Conservation (phyloP, 164 flowering plant genomes). For the Magnolia changhungtana region DNA sequence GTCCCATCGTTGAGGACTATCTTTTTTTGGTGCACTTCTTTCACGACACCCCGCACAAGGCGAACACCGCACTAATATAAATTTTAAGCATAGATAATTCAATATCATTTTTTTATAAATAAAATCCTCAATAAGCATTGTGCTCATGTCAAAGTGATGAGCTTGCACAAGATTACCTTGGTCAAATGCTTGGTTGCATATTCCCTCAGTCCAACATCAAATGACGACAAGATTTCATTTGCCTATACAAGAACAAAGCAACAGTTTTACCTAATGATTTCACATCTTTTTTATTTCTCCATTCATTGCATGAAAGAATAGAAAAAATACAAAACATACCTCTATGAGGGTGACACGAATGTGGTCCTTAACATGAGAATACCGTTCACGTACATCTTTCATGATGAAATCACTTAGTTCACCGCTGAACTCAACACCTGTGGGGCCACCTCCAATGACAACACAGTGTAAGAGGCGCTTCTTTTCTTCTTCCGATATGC, state of each 20-base stretch:
- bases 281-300: not conserved
- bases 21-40: slow-evolving; percentile 68
- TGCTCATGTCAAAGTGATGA: not conserved
- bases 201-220: slow-evolving; percentile 64
- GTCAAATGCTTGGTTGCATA: slow-evolving; percentile 77
- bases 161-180: slow-evolving; percentile 34
- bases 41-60: slow-evolving; percentile 69
- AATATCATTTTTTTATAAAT: not conserved
- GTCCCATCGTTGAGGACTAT: slow-evolving; percentile 76
- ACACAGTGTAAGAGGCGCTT: slow-evolving; percentile 76
- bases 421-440: slow-evolving; percentile 90
- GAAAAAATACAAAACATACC: slow-evolving; percentile 32
- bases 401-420: slow-evolving; percentile 84
- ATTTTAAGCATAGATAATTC: slow-evolving; percentile 8
- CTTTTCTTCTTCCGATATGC: slow-evolving; percentile 72
- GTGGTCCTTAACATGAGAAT: slow-evolving; percentile 73
- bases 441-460: slow-evolving; percentile 88
- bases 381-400: slow-evolving; percentile 65
- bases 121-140: not conserved
- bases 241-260: slow-evolving; percentile 40
- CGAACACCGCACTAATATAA: slow-evolving; percentile 63
- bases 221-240: slow-evolving; percentile 85
- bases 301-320: not conserved
- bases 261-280: not conserved
- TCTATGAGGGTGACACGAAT: slow-evolving; percentile 76